Evolutionary conservation across 1,284 basidiomycete species (phyloP).

Genomic region (Schizophyllum commune): DNA sequence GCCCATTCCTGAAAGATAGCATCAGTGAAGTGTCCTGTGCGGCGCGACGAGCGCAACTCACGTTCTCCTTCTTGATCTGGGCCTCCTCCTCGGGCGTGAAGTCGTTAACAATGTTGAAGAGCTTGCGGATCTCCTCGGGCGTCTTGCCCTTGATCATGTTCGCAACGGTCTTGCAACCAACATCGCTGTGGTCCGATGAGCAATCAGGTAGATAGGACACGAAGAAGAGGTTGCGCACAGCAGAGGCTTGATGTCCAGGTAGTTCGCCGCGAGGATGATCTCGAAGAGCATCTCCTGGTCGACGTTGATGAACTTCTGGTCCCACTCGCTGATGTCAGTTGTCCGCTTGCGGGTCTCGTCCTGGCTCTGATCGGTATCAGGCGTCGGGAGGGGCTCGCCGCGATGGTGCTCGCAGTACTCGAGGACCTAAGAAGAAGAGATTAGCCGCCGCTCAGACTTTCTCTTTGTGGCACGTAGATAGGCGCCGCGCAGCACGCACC

Average conservation of each 20-base stretch:
- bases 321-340: slow-evolving; percentile 98
- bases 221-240: slow-evolving; percentile 52
- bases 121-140: slow-evolving; percentile 91
- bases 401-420: slow-evolving; percentile 99
- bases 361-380: slow-evolving; percentile 72
- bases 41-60: slow-evolving; percentile 31
- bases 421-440: slow-evolving; percentile 58
- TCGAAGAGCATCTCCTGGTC: slow-evolving; percentile 98
- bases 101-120: slow-evolving; percentile 98
- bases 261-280: slow-evolving; percentile 99
- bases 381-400: slow-evolving; percentile 87
- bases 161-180: slow-evolving; percentile 99
- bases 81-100: slow-evolving; percentile 99
- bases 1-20: slow-evolving; percentile 68
- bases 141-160: slow-evolving; percentile 99
- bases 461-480: background rate
- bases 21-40: slow-evolving; percentile 12
- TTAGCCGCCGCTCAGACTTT: background rate
- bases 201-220: background rate
- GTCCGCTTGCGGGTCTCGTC: slow-evolving; percentile 97
- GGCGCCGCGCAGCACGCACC: slow-evolving; percentile 34
- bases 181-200: slow-evolving; percentile 55
- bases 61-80: slow-evolving; percentile 99
- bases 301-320: slow-evolving; percentile 95
- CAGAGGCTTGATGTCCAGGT: slow-evolving; percentile 98